Percentiles rank a stretch among this genome's conserved stretches.
phyloP scores from a whole-genome alignment of 768 basidiomycete genomes.

The Suillus hirtellus region DNA sequence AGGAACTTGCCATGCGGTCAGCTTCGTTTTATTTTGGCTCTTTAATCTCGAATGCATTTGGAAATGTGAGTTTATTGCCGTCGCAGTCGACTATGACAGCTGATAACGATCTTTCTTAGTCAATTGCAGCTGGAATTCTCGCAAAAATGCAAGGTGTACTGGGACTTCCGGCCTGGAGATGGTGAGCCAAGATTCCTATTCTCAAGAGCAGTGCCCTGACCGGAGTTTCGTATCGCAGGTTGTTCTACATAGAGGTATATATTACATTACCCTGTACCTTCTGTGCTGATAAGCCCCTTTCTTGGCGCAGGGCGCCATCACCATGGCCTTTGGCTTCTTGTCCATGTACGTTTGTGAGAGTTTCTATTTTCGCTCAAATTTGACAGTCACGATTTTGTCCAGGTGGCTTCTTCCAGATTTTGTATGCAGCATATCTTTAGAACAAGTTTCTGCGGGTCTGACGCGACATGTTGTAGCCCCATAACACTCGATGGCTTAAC shows the following conservation, averaged over 20 bases:
- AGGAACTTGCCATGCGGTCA: constrained; percentile 66
- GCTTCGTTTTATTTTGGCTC: constrained; percentile 61
- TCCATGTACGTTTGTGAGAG: constrained; percentile 41
- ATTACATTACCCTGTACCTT: background rate
- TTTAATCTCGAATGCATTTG: constrained; percentile 67
- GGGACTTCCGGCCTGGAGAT: constrained; percentile 72
- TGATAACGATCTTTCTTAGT: constrained; percentile 30
- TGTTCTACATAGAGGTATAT: constrained; percentile 68
- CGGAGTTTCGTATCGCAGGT: constrained; percentile 36
- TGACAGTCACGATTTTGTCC: background rate
- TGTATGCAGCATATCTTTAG: constrained; percentile 35
- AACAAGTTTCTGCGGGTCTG: background rate
- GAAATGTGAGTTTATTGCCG: constrained; percentile 44
- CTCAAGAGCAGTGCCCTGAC: background rate
- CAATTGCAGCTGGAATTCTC: constrained; percentile 77
- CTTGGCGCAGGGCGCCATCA: constrained; percentile 54
- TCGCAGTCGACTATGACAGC: background rate
- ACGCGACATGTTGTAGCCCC: constrained; percentile 40
- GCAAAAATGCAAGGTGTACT: constrained; percentile 64
- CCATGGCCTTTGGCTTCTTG: constrained; percentile 56
- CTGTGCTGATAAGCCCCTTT: background rate
- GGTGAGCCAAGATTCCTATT: constrained; percentile 36
- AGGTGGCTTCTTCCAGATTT: constrained; percentile 64
- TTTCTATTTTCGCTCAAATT: background rate
- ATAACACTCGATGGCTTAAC: constrained; percentile 63